phyloP scores from a whole-genome alignment of 192 early-diverging fungal genomes.

The Coemansia sp. region DNA sequence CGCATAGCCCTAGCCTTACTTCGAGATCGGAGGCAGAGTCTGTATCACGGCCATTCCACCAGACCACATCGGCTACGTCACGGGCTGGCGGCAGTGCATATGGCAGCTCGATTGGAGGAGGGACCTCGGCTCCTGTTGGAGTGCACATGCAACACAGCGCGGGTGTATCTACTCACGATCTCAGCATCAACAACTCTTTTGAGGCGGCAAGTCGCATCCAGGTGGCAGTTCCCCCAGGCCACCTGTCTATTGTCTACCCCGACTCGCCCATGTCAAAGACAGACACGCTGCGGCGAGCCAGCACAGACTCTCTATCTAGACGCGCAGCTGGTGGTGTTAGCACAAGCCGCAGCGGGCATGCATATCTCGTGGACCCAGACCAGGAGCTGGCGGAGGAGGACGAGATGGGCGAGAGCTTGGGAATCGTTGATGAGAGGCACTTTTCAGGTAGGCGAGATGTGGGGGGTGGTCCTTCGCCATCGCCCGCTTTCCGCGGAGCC shows the following conservation, averaged over 20 bases:
- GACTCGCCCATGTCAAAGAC: constrained; percentile 54
- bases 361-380: constrained; percentile 46
- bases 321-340: constrained; percentile 11
- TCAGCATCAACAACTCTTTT: not conserved
- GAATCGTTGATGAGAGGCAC: not conserved
- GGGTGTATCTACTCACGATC: not conserved
- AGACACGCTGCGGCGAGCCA: constrained; percentile 38
- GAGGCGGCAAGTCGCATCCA: constrained; percentile 23
- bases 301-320: constrained; percentile 31
- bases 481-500: constrained; percentile 3
- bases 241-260: constrained; percentile 51
- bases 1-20: constrained; percentile 9
- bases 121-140: not conserved
- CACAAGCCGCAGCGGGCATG: constrained; percentile 24
- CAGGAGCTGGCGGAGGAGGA: constrained; percentile 7
- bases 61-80: not conserved
- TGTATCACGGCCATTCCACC: not conserved
- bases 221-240: constrained; percentile 44
- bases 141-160: constrained; percentile 10
- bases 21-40: constrained; percentile 5
- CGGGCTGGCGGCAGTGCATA: not conserved
- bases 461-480: not conserved
- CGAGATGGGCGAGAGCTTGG: not conserved
- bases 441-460: not conserved
- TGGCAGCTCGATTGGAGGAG: not conserved